Evolutionary conservation across 495 filamentous ascomycete species (phyloP), one percentile per base, ranked within the genome.

Genomic region (Penicillium argentinense): DNA sequence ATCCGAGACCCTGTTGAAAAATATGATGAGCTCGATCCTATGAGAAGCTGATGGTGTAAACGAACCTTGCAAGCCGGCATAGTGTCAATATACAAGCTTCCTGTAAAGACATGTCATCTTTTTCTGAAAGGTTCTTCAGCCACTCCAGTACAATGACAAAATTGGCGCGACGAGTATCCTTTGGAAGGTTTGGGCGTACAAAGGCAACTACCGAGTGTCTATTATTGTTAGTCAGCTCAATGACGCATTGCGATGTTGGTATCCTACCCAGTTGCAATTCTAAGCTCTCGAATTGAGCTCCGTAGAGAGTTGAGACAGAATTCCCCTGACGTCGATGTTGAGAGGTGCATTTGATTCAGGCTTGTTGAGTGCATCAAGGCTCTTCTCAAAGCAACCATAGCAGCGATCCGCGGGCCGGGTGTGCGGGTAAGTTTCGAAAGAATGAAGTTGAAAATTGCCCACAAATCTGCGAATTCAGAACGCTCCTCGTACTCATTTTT

Each of bases 81-180:
- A 91, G 87, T 13, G 89, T 88, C 51, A 93, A 63, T 29, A 98
- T 83, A 49, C 86, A 86, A 12, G 89, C 89, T 60, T 97, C 93
- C 46, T 91, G 85, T 13, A 88, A 60, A 40, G 80, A 69, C 5
- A 78, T 66, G 6, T 78, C 72, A 23, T 82, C 76, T 42, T 78
- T 81, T 8, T 87, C 83, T 0, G 87, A 87, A 3, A 93, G 71
- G 3, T 67, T 78, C 39, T 80, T 82, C 11, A 97, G 72, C 64
- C 85, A 79, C 19, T 84, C 79, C 9, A 97, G 60, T 5, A 82
- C 74, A 43, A 75, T 74, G 22, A 83, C 68, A 41, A 85, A 78
- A 59, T 97, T 97, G 27, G 74, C 77, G 37, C 68, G 69, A 4
- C 81, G 57, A 27, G 80, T 47, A 14, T 77, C 66, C 30, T 62